Evolutionary conservation across 2,329 filamentous ascomycete genomes (phyloP).

Genomic region (Monosporascus ibericus): DNA sequence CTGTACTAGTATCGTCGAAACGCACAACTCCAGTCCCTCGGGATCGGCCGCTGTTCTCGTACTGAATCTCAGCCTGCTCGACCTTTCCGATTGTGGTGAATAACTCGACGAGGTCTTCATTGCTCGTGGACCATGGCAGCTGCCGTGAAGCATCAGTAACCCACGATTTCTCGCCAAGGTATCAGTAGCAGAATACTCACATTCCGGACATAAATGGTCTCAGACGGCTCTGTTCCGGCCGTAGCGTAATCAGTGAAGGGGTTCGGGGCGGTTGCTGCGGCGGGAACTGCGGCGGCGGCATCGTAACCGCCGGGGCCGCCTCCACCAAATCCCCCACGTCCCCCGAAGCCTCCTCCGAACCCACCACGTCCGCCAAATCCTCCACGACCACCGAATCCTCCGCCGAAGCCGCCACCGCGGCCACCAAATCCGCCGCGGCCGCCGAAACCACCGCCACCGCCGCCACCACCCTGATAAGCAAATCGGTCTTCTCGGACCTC

Average conservation of each 20-base stretch:
- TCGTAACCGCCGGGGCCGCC: conserved; percentile 32
- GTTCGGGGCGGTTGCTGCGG: conserved; percentile 62
- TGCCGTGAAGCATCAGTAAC: conserved; percentile 33
- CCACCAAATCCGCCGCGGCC: conserved; percentile 39
- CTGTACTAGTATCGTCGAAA: conserved; percentile 76
- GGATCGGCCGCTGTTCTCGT: conserved; percentile 92
- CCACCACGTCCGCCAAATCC: conserved; percentile 27
- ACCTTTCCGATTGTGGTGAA: conserved; percentile 98
- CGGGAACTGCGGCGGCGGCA: conserved; percentile 38
- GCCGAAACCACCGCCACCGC: conserved; percentile 50
- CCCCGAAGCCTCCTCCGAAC: conserved; percentile 26
- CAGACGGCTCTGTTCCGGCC: conserved; percentile 74
- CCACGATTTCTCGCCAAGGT: conserved; percentile 4
- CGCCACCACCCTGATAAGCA: conserved; percentile 57
- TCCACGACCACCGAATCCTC: conserved; percentile 40
- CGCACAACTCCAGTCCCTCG: conserved; percentile 94
- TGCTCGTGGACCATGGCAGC: conserved; percentile 98
- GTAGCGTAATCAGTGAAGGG: conserved; percentile 92
- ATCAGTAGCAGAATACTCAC: conserved; percentile 51
- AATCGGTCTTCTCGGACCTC: conserved; percentile 97
- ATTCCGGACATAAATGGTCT: conserved; percentile 92
- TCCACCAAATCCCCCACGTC: conserved; percentile 37
- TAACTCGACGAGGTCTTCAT: conserved; percentile 91
- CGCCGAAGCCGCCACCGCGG: conserved; percentile 33
- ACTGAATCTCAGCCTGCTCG: conserved; percentile 97